These are phyloP conservation scores for Monilinia aucupariae DNA, from an alignment of 2,329 filamentous ascomycete species.

Conservation along the genomic window DNA sequence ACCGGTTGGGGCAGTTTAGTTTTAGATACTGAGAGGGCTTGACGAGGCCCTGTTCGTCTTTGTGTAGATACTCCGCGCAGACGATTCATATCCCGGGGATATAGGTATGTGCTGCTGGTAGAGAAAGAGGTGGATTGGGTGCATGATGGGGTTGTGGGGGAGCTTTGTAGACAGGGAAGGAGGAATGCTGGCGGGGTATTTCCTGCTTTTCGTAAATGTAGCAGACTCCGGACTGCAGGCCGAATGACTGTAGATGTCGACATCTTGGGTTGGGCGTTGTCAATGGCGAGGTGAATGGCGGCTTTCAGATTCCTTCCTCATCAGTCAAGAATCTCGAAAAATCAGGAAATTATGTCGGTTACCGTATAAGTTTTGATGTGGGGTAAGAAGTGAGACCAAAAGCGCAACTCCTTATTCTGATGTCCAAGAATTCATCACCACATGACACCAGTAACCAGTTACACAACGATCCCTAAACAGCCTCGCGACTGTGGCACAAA, in stretches of 20 bases:
- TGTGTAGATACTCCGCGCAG: conserved; percentile 77
- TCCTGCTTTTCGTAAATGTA: conserved; percentile 20
- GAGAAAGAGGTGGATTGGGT: conserved; percentile 34
- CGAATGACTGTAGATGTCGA: conserved; percentile 30
- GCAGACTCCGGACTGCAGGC: conserved; percentile 24
- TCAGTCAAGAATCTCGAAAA: conserved; percentile 20
- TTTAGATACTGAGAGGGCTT: conserved; percentile 68
- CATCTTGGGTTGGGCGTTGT: conserved; percentile 25
- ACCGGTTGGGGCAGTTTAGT: conserved; percentile 69
- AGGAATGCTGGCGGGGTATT: conserved; percentile 33
- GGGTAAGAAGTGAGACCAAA: conserved; percentile 1
- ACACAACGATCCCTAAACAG: neutral
- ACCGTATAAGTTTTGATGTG: conserved; percentile 10
- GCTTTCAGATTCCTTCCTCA: conserved; percentile 7
- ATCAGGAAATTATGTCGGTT: conserved; percentile 13
- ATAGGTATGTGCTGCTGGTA: conserved; percentile 26
- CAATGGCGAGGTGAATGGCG: conserved; percentile 21
- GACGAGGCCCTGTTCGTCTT: conserved; percentile 67
- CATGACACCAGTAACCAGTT: conserved; percentile 8
- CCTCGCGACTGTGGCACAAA: neutral
- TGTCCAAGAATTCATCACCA: neutral
- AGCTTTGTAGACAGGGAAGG: conserved; percentile 29
- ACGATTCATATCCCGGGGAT: conserved; percentile 66
- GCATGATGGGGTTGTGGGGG: conserved; percentile 17
- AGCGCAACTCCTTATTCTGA: neutral